Evolutionary conservation across 495 filamentous ascomycete species (phyloP).

Genomic region (Rhizodiscina lignyota): DNA sequence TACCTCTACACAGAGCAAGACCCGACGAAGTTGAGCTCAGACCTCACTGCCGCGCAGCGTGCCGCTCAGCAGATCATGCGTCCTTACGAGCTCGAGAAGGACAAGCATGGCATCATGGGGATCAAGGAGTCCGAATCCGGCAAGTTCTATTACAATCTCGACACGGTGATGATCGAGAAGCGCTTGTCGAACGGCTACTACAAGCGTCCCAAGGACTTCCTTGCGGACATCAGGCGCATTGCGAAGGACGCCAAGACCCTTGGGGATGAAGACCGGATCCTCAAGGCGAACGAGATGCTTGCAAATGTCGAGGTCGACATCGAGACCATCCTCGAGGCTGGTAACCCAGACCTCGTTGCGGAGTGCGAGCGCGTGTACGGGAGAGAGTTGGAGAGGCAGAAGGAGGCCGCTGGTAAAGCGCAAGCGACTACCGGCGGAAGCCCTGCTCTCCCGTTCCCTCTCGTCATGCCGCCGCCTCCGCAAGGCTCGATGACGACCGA

Average conservation of each 20-base stretch:
- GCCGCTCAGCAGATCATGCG: constrained; percentile 35
- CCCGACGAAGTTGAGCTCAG: constrained; percentile 62
- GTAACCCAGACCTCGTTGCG: constrained; percentile 43
- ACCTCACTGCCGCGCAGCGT: constrained; percentile 42
- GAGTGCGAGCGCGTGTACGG: constrained; percentile 59
- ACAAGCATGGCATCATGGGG: constrained; percentile 57
- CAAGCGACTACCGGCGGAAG: constrained; percentile 27
- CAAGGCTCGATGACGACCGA: too few relatives aligned
- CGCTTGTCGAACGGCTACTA: constrained; percentile 91
- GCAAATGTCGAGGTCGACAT: constrained; percentile 90
- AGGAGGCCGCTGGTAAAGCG: constrained; percentile 25
- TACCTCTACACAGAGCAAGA: constrained; percentile 76
- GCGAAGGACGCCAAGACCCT: constrained; percentile 64
- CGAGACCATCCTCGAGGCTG: constrained; percentile 38
- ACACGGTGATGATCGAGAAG: constrained; percentile 86
- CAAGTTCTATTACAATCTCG: constrained; percentile 88
- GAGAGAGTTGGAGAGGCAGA: constrained; percentile 51
- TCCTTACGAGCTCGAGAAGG: constrained; percentile 57
- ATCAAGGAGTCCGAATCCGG: constrained; percentile 50
- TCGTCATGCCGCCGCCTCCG: too few relatives aligned
- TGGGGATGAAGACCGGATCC: constrained; percentile 53
- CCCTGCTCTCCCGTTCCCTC: too few relatives aligned
- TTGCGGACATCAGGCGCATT: constrained; percentile 67
- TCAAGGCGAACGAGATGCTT: constrained; percentile 79
- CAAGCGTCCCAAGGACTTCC: constrained; percentile 70